Percentiles rank a stretch among this genome's conserved stretches.
Evolutionary conservation across 176 grass and related monocot species (phyloP).

Genomic region (Miscanthus lutarioriparius): DNA sequence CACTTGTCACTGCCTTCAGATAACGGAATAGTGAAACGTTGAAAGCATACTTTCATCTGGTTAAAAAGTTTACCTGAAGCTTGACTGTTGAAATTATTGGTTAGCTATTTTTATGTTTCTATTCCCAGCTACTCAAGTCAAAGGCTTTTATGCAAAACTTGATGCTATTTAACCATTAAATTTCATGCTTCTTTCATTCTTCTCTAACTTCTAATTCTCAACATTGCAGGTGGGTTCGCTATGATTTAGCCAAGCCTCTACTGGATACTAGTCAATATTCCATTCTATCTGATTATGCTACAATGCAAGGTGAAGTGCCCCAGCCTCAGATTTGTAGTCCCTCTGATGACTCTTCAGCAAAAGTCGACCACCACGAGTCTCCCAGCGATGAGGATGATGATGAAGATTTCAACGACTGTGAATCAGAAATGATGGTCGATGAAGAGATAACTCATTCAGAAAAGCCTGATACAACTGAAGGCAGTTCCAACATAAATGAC

Average conservation of each 20-base stretch:
- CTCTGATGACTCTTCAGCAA: conserved; percentile 21
- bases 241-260: conserved; percentile 72
- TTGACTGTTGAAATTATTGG: not conserved
- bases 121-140: not conserved
- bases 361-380: conserved; percentile 16
- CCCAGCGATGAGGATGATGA: conserved; percentile 47
- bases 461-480: conserved; percentile 34
- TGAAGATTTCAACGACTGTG: conserved; percentile 49
- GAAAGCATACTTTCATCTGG: not conserved
- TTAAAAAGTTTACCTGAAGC: not conserved
- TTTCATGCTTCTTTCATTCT: conserved; percentile 10
- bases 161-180: not conserved
- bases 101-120: conserved; percentile 15
- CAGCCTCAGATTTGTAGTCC: conserved; percentile 25
- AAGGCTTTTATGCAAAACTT: not conserved
- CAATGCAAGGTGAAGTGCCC: conserved; percentile 44
- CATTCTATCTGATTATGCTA: conserved; percentile 69
- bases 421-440: conserved; percentile 58
- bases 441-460: conserved; percentile 43
- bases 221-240: conserved; percentile 84
- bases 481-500: conserved; percentile 40
- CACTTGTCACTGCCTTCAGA: not conserved
- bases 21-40: not conserved
- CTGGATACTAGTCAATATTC: conserved; percentile 75
- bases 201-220: conserved; percentile 22